phyloP scores from a whole-genome alignment of 345 rosid species.

The Eutrema heterophyllum region DNA sequence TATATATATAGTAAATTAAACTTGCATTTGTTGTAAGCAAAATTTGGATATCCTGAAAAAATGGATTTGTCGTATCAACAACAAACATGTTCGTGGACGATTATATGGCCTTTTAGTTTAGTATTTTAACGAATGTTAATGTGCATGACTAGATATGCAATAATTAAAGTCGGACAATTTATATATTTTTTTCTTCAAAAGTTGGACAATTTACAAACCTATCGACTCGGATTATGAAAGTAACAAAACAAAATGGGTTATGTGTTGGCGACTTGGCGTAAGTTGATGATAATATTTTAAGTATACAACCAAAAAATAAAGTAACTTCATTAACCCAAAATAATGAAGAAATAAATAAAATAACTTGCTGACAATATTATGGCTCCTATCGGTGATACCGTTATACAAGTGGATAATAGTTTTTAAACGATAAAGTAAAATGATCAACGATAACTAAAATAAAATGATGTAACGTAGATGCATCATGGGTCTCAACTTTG shows the following conservation, averaged over 20 bases:
- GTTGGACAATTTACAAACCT: neutral
- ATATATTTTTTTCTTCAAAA: neutral
- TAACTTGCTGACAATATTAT: no score
- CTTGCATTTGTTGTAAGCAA: neutral
- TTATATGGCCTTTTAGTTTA: conserved; percentile 10
- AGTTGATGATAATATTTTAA: neutral
- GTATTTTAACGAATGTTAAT: conserved; percentile 6
- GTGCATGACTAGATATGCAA: conserved; percentile 32
- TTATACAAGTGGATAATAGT: no score
- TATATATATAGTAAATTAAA: neutral
- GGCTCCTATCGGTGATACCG: no score
- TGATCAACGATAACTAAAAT: no score
- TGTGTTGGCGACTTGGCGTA: neutral
- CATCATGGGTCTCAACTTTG: no score
- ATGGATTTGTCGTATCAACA: conserved; percentile 19
- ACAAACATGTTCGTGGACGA: conserved; percentile 20
- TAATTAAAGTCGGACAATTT: neutral
- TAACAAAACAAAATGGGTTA: neutral
- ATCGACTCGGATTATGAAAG: neutral
- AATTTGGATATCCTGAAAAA: neutral
- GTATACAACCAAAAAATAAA: neutral
- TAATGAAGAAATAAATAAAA: no score
- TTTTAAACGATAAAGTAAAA: no score
- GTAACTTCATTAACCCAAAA: no score
- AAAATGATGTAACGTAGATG: no score